A percentile compares a stretch with the other conserved stretches of the same genome.
phyloP scores from a whole-genome alignment of 1,284 basidiomycete genomes.

The Ganoderma leucocontextum region DNA sequence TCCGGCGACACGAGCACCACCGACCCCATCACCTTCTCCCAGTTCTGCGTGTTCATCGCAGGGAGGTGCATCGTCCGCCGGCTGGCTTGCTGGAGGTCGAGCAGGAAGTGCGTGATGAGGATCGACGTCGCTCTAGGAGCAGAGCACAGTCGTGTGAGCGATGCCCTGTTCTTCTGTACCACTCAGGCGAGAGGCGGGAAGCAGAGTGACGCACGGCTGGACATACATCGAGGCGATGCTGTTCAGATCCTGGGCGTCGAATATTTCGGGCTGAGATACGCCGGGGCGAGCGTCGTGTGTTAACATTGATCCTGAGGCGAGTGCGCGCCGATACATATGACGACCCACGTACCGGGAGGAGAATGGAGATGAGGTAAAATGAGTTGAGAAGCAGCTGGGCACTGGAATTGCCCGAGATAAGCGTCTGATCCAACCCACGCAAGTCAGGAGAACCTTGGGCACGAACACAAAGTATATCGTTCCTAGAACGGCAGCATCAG shows the following conservation, averaged over 20 bases:
- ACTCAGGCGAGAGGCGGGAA: background rate
- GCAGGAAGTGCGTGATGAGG: constrained; percentile 17
- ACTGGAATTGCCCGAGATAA: background rate
- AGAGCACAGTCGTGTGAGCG: background rate
- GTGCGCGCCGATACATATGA: no score
- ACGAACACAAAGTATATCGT: constrained; percentile 18
- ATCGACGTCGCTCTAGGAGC: constrained; percentile 4
- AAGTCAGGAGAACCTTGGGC: background rate
- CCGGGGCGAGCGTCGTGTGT: no score
- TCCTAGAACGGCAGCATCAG: background rate
- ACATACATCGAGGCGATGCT: constrained; percentile 10
- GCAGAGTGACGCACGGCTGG: background rate
- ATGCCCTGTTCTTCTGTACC: background rate
- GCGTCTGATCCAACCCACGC: no score
- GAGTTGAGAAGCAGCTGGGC: constrained; percentile 5
- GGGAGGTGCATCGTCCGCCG: background rate
- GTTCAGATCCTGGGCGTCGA: constrained; percentile 4
- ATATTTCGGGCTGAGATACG: background rate
- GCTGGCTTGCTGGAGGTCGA: constrained; percentile 17
- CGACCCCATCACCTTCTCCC: constrained; percentile 10
- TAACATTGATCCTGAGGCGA: no score
- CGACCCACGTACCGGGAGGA: constrained; percentile 6
- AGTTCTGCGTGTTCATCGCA: constrained; percentile 3
- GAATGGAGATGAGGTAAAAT: background rate
- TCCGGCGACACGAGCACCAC: background rate